Conservation (phyloP, 2,329 filamentous ascomycete genomes). For the Blastomyces parvus region DNA sequence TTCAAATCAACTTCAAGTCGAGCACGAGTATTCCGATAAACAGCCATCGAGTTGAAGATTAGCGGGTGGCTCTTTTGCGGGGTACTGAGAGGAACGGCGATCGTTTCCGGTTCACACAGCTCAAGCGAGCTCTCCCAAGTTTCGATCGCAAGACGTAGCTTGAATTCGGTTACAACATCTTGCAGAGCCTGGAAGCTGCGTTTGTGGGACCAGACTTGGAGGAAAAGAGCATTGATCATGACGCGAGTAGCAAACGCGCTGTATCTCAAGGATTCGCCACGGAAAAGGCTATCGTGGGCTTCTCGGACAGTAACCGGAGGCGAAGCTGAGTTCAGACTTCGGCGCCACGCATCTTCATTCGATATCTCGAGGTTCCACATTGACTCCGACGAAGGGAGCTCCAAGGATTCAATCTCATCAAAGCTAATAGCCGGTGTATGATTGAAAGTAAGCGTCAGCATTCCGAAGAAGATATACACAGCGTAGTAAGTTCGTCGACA, state of each 20-base stretch:
- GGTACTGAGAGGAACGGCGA: constrained; percentile 79
- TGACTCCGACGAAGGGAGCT: constrained; percentile 85
- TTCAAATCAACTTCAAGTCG: constrained; percentile 93
- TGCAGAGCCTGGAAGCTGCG: constrained; percentile 94
- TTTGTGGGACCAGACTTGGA: constrained; percentile 99
- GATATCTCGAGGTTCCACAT: constrained; percentile 79
- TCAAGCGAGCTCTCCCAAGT: constrained; percentile 98
- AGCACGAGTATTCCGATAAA: constrained; percentile 88
- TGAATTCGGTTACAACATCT: constrained; percentile 96
- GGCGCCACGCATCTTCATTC: constrained; percentile 76
- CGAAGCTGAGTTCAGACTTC: constrained; percentile 58
- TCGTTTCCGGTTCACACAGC: constrained; percentile 81
- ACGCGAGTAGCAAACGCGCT: constrained; percentile 94
- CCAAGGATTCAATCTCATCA: constrained; percentile 91
- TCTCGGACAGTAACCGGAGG: constrained; percentile 79
- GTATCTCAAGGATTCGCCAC: constrained; percentile 81
- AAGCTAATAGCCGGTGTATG: constrained; percentile 97
- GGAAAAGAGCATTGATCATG: constrained; percentile 97
- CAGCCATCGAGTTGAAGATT: constrained; percentile 95
- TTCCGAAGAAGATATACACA: constrained; percentile 97
- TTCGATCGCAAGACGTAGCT: constrained; percentile 85
- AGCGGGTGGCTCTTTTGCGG: constrained; percentile 93
- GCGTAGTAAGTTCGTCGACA: constrained; percentile 96
- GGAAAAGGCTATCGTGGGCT: constrained; percentile 90
- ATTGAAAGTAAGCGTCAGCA: constrained; percentile 91